Conservation (phyloP, 495 filamentous ascomycete species). For the Neurospora sp. region DNA sequence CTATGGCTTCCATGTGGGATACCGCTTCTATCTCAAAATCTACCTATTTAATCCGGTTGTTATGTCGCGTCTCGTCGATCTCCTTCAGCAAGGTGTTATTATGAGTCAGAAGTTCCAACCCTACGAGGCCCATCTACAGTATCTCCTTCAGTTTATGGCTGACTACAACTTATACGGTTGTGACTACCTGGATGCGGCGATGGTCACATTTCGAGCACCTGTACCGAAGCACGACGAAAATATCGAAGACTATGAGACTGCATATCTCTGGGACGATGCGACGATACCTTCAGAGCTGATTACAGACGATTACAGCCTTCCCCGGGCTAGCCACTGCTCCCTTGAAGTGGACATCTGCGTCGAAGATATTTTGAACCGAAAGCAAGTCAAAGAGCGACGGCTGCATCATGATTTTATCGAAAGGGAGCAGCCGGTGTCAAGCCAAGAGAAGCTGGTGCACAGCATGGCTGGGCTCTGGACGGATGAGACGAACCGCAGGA, state of each 20-base stretch:
- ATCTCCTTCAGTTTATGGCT: conserved; percentile 90
- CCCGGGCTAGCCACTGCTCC: conserved; percentile 74
- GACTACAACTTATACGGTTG: conserved; percentile 97
- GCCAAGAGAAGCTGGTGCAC: conserved; percentile 69
- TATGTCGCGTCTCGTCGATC: conserved; percentile 72
- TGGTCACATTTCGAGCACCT: conserved; percentile 61
- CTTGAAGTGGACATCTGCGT: conserved; percentile 84
- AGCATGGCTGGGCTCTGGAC: conserved; percentile 93
- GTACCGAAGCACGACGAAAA: conserved; percentile 56
- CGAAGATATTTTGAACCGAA: conserved; percentile 79
- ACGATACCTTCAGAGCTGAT: conserved; percentile 41
- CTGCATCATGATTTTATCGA: conserved; percentile 88
- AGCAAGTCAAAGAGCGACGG: conserved; percentile 56
- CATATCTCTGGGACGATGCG: conserved; percentile 71
- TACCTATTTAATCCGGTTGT: conserved; percentile 80
- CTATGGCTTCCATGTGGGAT: conserved; percentile 90
- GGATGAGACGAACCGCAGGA: conserved; percentile 76
- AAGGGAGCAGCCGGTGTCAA: conserved; percentile 47
- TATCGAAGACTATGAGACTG: conserved; percentile 25
- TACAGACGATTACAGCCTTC: conserved; percentile 51
- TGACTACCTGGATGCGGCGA: conserved; percentile 55
- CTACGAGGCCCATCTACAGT: conserved; percentile 88
- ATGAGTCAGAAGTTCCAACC: conserved; percentile 78
- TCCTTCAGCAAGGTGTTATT: conserved; percentile 76
- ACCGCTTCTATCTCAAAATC: conserved; percentile 83